A percentile compares a stretch with the other conserved stretches of the same genome.
Conservation (phyloP, 768 basidiomycete genomes). For the Phanerodontia chrysosporium region DNA sequence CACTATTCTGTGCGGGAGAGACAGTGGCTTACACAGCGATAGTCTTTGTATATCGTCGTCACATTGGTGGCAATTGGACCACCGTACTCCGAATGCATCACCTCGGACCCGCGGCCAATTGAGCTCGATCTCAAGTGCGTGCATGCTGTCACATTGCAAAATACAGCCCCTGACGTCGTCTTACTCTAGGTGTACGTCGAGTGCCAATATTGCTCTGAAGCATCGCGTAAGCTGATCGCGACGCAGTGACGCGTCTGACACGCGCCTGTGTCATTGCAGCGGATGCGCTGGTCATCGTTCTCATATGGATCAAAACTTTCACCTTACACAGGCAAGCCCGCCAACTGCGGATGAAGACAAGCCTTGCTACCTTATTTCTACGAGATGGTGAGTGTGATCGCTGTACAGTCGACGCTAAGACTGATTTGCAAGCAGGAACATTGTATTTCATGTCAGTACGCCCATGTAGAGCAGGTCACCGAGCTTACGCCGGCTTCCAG, state of each 20-base stretch:
- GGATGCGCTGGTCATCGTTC: background rate
- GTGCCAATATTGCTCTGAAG: no score
- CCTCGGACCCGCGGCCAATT: background rate
- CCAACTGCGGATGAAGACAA: background rate
- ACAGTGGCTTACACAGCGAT: background rate
- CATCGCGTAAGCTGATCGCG: no score
- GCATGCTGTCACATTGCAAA: no score
- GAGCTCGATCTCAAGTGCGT: background rate
- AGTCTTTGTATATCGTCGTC: slow-evolving; percentile 1
- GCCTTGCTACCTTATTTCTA: background rate
- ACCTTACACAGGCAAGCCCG: background rate
- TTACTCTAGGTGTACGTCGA: no score
- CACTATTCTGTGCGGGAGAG: background rate
- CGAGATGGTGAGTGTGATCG: slow-evolving; percentile 1
- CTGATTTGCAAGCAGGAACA: background rate
- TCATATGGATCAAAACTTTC: slow-evolving; percentile 7
- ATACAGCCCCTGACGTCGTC: no score
- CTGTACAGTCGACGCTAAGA: background rate
- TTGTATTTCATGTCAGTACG: slow-evolving; percentile 4
- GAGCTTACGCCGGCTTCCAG: no score
- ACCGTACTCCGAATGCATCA: background rate
- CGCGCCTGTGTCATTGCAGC: background rate
- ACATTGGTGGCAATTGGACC: background rate
- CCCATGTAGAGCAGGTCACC: no score
- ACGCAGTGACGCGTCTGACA: background rate